Evolutionary conservation across 1,284 basidiomycete genomes (phyloP).

Genomic region (Omphalotus olearius): DNA sequence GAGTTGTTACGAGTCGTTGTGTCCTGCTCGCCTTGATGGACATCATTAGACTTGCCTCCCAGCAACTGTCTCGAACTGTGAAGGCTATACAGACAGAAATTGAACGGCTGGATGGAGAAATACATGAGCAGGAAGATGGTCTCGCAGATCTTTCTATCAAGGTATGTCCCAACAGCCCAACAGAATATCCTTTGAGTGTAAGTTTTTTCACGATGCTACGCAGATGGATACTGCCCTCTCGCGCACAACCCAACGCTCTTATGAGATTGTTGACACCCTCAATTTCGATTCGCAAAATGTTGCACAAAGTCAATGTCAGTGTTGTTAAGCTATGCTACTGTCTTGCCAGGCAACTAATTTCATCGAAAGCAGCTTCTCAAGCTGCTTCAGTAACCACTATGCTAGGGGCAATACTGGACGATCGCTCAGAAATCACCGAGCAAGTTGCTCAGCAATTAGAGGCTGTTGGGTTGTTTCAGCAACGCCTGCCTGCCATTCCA

Average conservation of each 20-base stretch:
- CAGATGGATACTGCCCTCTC: background rate
- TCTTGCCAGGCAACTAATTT: background rate
- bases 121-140: slow-evolving; percentile 1
- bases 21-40: background rate
- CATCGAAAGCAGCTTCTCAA: background rate
- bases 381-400: background rate
- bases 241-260: background rate
- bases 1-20: background rate
- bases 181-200: background rate
- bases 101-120: background rate
- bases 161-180: slow-evolving; percentile 1
- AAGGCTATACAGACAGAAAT: background rate
- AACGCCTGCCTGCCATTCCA: background rate
- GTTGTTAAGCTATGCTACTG: background rate
- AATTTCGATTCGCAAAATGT: too few species aligned
- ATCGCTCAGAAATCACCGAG: background rate
- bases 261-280: too few species aligned
- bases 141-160: slow-evolving; percentile 1
- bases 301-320: too few species aligned
- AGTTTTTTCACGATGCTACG: background rate
- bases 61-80: slow-evolving; percentile 1
- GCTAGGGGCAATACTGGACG: background rate
- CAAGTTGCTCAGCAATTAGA: background rate
- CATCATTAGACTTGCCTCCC: background rate
- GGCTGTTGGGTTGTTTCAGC: background rate